Conservation (phyloP, 208 protist species). For the Porcisia hertigi region DNA sequence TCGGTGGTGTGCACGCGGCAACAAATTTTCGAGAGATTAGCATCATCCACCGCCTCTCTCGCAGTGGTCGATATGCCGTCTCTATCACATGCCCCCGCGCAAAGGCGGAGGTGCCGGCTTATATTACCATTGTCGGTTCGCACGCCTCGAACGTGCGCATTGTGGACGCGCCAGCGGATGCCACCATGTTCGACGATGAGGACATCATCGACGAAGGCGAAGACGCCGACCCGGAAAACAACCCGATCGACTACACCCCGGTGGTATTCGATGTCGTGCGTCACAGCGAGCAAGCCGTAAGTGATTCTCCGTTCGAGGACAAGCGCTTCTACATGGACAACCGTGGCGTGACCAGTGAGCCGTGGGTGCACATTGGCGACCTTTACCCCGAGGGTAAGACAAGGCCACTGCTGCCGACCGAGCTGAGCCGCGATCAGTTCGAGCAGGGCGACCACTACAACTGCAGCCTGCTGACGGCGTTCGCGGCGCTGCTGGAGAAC, state of each 20-base stretch:
- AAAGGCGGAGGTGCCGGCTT: constrained; percentile 52
- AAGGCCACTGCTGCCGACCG: constrained; percentile 48
- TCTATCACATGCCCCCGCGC: constrained; percentile 70
- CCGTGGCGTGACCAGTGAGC: constrained; percentile 42
- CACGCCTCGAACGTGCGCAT: constrained; percentile 53
- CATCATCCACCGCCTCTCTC: constrained; percentile 61
- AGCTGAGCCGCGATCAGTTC: constrained; percentile 55
- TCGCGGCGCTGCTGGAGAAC: constrained; percentile 46
- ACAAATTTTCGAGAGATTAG: constrained; percentile 87
- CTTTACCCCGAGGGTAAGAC: constrained; percentile 67
- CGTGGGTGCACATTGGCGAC: constrained; percentile 70
- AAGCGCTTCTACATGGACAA: constrained; percentile 52
- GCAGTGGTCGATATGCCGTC: constrained; percentile 69
- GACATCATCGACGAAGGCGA: constrained; percentile 74
- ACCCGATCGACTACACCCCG: constrained; percentile 61
- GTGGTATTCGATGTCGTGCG: constrained; percentile 42
- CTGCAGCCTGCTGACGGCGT: constrained; percentile 54
- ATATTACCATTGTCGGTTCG: constrained; percentile 51
- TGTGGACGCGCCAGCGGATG: constrained; percentile 61
- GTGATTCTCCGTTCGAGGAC: constrained; percentile 58
- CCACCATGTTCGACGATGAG: constrained; percentile 75
- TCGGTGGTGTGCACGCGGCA: constrained; percentile 64
- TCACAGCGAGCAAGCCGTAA: constrained; percentile 36
- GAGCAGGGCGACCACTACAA: constrained; percentile 65
- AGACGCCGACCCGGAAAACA: constrained; percentile 30